Evolutionary conservation across 768 basidiomycete genomes (phyloP), one percentile per base, ranked within the genome.

Genomic region (Peribolospora baueri): DNA sequence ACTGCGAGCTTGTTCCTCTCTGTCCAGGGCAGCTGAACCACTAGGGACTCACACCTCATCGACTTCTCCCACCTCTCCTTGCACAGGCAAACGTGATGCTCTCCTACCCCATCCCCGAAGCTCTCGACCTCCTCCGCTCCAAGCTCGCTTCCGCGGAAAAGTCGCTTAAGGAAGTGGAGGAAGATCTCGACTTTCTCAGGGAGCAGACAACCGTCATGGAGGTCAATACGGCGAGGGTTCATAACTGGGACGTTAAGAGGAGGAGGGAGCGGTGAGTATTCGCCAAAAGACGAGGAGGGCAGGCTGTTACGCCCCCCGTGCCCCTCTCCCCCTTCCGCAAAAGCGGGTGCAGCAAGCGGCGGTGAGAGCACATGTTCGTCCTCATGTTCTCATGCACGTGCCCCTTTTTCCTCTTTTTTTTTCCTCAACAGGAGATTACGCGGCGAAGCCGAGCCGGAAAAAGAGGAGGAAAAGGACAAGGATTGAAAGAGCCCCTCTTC

Each of bases 161-260:
- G 9, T 76, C 72, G 55, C 68, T 91, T 52, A 63, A 71, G 38
- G 78, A 79, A 64, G 78, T 81, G 0, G 71, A 80, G 47, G 85
- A 90, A 62, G 93, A 97, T 65, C 72, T 93, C 25, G 87, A 88
- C 64, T 98, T 84, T 65, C 68, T 97, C 57, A 73, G 86, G 52
- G 93, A 97, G 64, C 93, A 98, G 67, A 73, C 88, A 53, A 97
- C 93, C 4, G 77, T 93, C 7, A 93, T 95, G 84, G 90, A 98
- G 65, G 77, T 78, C 46, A 97, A 97, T 65, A 88, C 84, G 9
- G 91, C 91, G 5, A 73, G 91, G 43, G 81, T 91, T 53, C 95
- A 91, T 65, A 98, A 97, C 65, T 90, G 83, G 82, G 87, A 91
- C 65, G 86, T 91, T 39, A 85, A 84, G 65, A 69, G 80, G 60